Base-by-base conservation (phyloP, 306 rosid species). In the Vigna radiata region DNA sequence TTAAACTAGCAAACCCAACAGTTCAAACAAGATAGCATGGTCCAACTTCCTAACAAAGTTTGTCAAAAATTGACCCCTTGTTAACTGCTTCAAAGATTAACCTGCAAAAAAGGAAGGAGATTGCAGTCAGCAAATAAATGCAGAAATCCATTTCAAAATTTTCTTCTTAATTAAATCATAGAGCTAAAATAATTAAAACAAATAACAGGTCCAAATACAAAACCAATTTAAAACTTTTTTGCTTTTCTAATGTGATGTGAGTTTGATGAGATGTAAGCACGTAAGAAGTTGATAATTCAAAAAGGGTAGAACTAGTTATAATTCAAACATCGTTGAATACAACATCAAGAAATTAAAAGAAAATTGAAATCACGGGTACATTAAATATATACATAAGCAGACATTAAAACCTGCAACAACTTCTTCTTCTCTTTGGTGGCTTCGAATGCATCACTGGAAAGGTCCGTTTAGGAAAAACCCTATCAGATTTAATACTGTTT, bases 71-170 rank as follows among this genome's bases (percentile, higher is more conserved):
- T 46, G 60, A 72, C 49, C 69, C 53, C 56, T 68, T 31, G 43
- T 25, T 33, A 65, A 66, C 79, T 44, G 8, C n/a, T 46, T 73
- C 48, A 50, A 74, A 8, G 58, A 13, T 41, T 64, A 44, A 75
- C 81, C 87, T 83, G 78, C 50, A 77, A 71, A 12, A 37, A 73
- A 33, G 63, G 33, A 71, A 77, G n/a, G 68, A 33, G 13, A 50
- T 15, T 73, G 18, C 29, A 78, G 15, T 73, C 63, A 61, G 55
- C 21, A 75, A 70, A 67, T 39, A 67, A 61, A 60, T 64, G 60
- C 31, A 29, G 6, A 25, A 3, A 25, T 25, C 27, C 27, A 25
- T 48, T 41, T 47, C 46, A 66, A 46, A n/a, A 11, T 18, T 13
- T 23, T 37, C 33, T 4, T 68, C 23, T 36, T 63, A 14, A 72